A percentile compares a stretch with the other conserved stretches of the same genome.
Conservation (phyloP, 768 basidiomycete species). For the Pisolithus sp. region DNA sequence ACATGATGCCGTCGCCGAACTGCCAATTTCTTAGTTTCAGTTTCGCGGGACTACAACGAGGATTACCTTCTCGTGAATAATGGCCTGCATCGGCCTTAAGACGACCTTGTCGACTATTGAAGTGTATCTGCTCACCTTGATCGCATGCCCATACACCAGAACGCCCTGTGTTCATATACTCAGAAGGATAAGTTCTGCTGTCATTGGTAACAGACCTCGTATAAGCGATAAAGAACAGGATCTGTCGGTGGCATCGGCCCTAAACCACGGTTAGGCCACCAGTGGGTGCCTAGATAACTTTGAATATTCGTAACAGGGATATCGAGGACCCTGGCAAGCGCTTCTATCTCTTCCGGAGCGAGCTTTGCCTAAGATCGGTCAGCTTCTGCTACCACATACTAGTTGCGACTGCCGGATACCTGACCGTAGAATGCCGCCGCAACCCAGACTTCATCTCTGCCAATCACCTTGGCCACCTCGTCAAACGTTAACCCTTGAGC, state of each 20-base stretch:
- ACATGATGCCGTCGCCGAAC: conserved; percentile 88
- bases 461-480: conserved; percentile 56
- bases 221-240: conserved; percentile 76
- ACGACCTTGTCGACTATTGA: neutral
- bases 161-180: conserved; percentile 40
- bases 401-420: conserved; percentile 29
- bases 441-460: conserved; percentile 75
- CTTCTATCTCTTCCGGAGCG: conserved; percentile 48
- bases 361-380: conserved; percentile 54
- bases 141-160: conserved; percentile 70
- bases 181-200: neutral
- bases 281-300: conserved; percentile 50
- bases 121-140: conserved; percentile 48
- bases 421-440: conserved; percentile 81
- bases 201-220: conserved; percentile 45
- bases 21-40: conserved; percentile 17
- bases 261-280: conserved; percentile 69
- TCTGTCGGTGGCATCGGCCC: conserved; percentile 70
- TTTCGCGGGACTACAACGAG: neutral
- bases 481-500: conserved; percentile 60
- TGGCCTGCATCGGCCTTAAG: conserved; percentile 34
- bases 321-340: conserved; percentile 45
- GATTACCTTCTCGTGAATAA: conserved; percentile 70
- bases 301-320: conserved; percentile 35
- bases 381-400: neutral